A percentile compares a stretch with the other conserved stretches of the same genome.
Conservation (phyloP, 352 stramenopile genomes). For the Globisporangium recalcitrans region DNA sequence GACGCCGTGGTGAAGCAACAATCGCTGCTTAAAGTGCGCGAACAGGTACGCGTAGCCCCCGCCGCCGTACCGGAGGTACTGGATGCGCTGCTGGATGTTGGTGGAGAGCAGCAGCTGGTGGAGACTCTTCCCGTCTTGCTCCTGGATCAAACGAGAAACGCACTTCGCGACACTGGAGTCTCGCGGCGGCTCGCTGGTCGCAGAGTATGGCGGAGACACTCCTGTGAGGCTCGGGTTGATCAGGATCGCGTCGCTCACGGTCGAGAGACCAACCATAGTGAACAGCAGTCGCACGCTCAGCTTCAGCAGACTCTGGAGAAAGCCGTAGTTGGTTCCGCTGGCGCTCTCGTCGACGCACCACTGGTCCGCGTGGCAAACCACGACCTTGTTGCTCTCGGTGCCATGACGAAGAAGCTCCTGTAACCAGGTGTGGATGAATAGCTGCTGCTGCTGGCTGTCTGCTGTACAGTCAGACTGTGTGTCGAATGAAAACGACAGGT, state of each 20-base stretch:
- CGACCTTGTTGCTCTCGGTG: constrained; percentile 38
- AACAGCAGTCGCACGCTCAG: constrained; percentile 53
- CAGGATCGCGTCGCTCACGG: constrained; percentile 46
- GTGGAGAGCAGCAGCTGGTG: constrained; percentile 57
- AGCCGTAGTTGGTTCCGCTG: constrained; percentile 13
- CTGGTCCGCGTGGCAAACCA: constrained; percentile 68
- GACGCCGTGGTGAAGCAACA: constrained; percentile 26
- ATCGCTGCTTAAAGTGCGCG: constrained; percentile 37
- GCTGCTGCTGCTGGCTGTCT: background rate
- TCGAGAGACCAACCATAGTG: constrained; percentile 54
- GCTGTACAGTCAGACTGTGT: background rate
- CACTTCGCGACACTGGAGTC: constrained; percentile 39
- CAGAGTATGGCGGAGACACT: background rate
- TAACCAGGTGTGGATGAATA: constrained; percentile 33
- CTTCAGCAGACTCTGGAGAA: constrained; percentile 37
- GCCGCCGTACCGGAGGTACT: constrained; percentile 66
- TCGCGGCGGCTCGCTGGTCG: constrained; percentile 25
- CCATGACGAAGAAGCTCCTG: constrained; percentile 27
- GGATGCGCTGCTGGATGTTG: constrained; percentile 55
- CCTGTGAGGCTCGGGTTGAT: constrained; percentile 28
- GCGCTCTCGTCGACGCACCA: constrained; percentile 30
- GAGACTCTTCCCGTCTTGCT: constrained; percentile 14
- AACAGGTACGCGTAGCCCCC: constrained; percentile 62
- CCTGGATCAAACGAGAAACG: constrained; percentile 26
- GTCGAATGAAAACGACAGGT: constrained; percentile 55